Conservation (phyloP, 208 protist species). For the Trypanosoma conorhini region DNA sequence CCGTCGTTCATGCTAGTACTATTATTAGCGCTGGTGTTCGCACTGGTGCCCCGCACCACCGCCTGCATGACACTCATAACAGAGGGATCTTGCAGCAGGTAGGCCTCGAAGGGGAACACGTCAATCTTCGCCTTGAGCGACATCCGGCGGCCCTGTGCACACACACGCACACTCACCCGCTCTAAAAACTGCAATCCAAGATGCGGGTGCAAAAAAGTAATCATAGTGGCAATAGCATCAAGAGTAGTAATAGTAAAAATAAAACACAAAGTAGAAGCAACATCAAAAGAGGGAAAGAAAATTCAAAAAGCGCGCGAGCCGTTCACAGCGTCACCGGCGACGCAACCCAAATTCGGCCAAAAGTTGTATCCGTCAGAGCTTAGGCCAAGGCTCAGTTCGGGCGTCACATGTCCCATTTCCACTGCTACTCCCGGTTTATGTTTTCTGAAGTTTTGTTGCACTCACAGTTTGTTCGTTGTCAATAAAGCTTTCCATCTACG, state of each 20-base stretch:
- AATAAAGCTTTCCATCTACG: not conserved
- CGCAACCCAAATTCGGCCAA: too few relatives aligned
- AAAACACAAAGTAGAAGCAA: not conserved
- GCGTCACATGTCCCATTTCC: too few relatives aligned
- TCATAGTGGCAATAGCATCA: not conserved
- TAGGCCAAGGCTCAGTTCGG: too few relatives aligned
- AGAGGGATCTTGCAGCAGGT: conserved; percentile 42
- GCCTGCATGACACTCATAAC: conserved; percentile 32
- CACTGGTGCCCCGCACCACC: conserved; percentile 14
- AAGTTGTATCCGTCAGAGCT: not conserved
- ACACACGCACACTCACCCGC: not conserved
- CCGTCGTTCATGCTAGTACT: conserved; percentile 9
- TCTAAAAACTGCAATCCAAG: too few relatives aligned
- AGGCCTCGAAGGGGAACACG: conserved; percentile 80
- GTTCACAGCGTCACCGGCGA: too few relatives aligned
- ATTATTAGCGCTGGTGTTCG: conserved; percentile 10
- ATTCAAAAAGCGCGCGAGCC: too few relatives aligned
- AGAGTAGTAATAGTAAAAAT: not conserved
- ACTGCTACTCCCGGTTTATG: too few relatives aligned
- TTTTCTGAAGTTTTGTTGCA: too few relatives aligned
- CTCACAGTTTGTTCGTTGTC: too few relatives aligned
- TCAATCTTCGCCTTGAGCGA: conserved; percentile 78
- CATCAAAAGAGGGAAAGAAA: not conserved
- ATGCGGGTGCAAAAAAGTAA: too few relatives aligned
- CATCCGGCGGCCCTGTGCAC: conserved; percentile 30